Evolutionary conservation across 129 eudicot genomes (phyloP).

Genomic region (Pittosporum tobira): DNA sequence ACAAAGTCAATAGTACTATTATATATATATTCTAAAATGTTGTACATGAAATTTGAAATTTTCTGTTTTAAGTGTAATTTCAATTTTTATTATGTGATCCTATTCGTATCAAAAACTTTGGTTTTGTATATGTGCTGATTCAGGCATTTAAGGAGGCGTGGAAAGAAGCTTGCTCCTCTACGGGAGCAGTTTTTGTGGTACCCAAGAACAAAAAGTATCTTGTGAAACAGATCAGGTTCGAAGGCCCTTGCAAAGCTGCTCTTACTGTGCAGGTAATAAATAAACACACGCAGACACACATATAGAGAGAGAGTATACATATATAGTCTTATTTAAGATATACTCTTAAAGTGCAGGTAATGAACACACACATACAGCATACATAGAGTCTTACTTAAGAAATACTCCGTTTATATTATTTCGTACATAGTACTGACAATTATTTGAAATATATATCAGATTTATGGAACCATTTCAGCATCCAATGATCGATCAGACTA

Average conservation of each 20-base stretch:
- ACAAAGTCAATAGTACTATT: no score
- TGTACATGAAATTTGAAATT: no score
- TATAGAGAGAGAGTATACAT: neutral
- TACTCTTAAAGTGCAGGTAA: conserved; percentile 30
- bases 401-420: no score
- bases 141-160: conserved; percentile 46
- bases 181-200: conserved; percentile 17
- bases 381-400: neutral
- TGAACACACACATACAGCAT: neutral
- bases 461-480: conserved; percentile 35
- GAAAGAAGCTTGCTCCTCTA: conserved; percentile 38
- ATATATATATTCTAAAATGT: no score
- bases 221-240: conserved; percentile 32
- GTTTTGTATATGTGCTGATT: neutral
- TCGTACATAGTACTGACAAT: no score
- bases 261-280: conserved; percentile 27
- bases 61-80: no score
- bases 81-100: no score
- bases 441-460: conserved; percentile 11
- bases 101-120: neutral
- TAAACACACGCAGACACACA: no score
- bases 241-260: conserved; percentile 42
- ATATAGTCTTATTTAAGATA: neutral
- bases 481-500: conserved; percentile 20
- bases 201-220: conserved; percentile 26